Evolutionary conservation across 1,284 basidiomycete species (phyloP).

Genomic region (Pseudozyma flocculosa): DNA sequence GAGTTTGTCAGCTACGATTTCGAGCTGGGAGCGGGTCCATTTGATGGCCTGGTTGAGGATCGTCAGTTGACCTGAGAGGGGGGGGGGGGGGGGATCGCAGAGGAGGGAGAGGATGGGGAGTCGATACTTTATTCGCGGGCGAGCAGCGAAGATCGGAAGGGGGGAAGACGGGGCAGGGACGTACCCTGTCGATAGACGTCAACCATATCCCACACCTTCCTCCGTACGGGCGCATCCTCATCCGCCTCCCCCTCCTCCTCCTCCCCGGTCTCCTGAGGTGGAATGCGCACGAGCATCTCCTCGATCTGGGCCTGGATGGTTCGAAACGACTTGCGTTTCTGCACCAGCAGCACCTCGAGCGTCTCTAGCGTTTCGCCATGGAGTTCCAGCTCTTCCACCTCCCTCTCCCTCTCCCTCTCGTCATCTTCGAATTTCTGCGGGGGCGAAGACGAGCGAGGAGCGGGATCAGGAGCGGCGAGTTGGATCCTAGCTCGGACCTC

Average conservation of each 20-base stretch:
- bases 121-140: too few relatives aligned
- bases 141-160: too few relatives aligned
- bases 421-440: too few relatives aligned
- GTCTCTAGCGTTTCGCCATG: constrained; percentile 15
- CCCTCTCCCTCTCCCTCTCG: neutral
- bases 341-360: constrained; percentile 19
- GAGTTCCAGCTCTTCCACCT: constrained; percentile 3
- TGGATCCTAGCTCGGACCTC: neutral
- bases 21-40: constrained; percentile 27
- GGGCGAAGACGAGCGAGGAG: too few relatives aligned
- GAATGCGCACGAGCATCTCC: neutral
- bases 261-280: neutral
- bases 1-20: constrained; percentile 13
- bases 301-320: neutral
- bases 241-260: neutral
- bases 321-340: constrained; percentile 29
- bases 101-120: too few relatives aligned
- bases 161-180: neutral
- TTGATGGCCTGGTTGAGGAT: constrained; percentile 23
- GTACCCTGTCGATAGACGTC: constrained; percentile 17
- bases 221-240: neutral
- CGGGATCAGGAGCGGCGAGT: neutral
- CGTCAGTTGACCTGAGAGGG: constrained; percentile 10
- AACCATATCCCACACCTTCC: constrained; percentile 7
- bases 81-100: neutral